Evolutionary conservation across 345 rosid genomes (phyloP).

Genomic region (Diplotaxis tenuifolia): DNA sequence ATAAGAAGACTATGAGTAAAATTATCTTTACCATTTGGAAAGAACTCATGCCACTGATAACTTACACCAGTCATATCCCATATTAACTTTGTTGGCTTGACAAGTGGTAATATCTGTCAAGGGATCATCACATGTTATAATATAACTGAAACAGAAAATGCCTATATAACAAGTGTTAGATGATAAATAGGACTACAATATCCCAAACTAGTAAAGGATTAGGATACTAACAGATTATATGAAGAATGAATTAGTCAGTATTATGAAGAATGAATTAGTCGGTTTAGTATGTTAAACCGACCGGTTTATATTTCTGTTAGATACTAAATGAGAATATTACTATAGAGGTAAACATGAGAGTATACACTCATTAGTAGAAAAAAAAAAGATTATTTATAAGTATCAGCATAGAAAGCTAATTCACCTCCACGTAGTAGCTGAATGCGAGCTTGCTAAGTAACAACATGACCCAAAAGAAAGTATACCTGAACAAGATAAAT

Average conservation of each 20-base stretch:
- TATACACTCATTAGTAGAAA: constrained; percentile 18
- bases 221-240: constrained; percentile 12
- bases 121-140: constrained; percentile 25
- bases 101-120: constrained; percentile 74
- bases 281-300: no score
- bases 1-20: not conserved
- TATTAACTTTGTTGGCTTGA: constrained; percentile 77
- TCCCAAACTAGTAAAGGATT: constrained; percentile 7
- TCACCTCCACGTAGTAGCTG: constrained; percentile 98
- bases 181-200: constrained; percentile 15
- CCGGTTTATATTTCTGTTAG: no score
- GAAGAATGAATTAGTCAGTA: no score
- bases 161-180: not conserved
- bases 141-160: constrained; percentile 1
- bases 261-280: no score
- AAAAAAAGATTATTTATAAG: constrained; percentile 5
- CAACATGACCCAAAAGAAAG: constrained; percentile 88
- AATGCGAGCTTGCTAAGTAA: constrained; percentile 90
- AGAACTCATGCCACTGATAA: constrained; percentile 91
- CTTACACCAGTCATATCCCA: constrained; percentile 55
- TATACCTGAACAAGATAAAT: constrained; percentile 62
- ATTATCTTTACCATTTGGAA: constrained; percentile 60
- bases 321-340: constrained; percentile 21
- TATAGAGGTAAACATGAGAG: constrained; percentile 3
- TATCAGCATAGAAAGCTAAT: constrained; percentile 22